phyloP scores from a whole-genome alignment of 1,139 yeast species.

The Sugiyamaella pinicola region DNA sequence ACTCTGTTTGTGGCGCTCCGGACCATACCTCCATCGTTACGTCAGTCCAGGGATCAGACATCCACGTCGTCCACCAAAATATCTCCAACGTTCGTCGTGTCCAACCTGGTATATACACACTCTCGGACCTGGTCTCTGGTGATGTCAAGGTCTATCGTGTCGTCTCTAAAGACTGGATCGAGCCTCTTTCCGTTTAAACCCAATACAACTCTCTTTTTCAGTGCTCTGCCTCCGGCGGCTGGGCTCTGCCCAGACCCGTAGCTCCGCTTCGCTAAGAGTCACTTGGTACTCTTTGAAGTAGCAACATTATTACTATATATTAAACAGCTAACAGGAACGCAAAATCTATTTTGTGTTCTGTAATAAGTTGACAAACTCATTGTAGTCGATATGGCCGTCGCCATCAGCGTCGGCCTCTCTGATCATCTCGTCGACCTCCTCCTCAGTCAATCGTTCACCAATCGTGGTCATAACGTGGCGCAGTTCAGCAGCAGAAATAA shows the following conservation, averaged over 20 bases:
- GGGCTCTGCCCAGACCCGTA: not conserved
- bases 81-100: constrained; percentile 56
- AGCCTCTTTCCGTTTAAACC: constrained; percentile 24
- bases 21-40: constrained; percentile 68
- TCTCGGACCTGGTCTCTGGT: constrained; percentile 53
- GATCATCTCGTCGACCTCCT: constrained; percentile 96
- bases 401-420: constrained; percentile 94
- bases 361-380: constrained; percentile 84
- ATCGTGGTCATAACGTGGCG: constrained; percentile 95
- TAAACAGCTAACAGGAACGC: not conserved
- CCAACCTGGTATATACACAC: constrained; percentile 48
- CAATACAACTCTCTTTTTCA: not conserved
- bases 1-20: constrained; percentile 53
- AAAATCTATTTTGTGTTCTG: constrained; percentile 8
- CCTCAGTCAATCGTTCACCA: constrained; percentile 94
- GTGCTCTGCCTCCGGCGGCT: too few relatives aligned
- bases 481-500: constrained; percentile 92
- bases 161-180: constrained; percentile 57
- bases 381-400: constrained; percentile 94
- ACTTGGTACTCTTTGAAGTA: not conserved
- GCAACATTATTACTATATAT: not conserved
- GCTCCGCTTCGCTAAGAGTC: not conserved
- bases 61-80: constrained; percentile 63
- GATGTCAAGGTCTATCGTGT: constrained; percentile 57
- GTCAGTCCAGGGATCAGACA: constrained; percentile 33